Evolutionary conservation across 148 eudicot genomes (phyloP), one percentile per base, ranked within the genome.

Genomic region (Fagopyrum homotropicum): DNA sequence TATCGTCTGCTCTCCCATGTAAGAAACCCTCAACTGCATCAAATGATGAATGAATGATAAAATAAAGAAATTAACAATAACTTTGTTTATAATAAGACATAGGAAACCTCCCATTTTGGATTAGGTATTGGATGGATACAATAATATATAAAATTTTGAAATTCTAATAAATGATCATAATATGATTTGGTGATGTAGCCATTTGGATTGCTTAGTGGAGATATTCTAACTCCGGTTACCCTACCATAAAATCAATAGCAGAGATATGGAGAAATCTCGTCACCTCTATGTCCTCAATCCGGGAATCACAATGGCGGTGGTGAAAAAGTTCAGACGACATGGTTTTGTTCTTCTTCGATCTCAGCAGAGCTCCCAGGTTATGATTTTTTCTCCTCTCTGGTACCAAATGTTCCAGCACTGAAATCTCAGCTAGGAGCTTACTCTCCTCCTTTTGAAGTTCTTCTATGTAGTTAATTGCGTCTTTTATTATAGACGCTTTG

Each of bases 381-480:
- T 12, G 69, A 63, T 10, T 30, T 15, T 29, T 6, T 30, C 15
- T 7, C 11, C 45, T 63, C 15, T 4, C 12, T 11, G 12, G 45
- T 15, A 15, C 71, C 45, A 14, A 19, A 43, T 35, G 40, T 40
- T 66, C 71, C 15, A 66, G 14, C 71, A 35, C 70, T n/a, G 45
- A 12, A 5, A 64, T 64, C 70, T 64, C 71, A n/a, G 16, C 14
- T 15, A 35, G 47, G 0, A 66, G 40, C 47, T 9, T 66, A 17
- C 47, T 40, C 71, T 66, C 71, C 47, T 66, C 71, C 2, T 40
- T 17, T 66, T 66, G 71, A 5, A 66, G 16, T 3, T 43, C 71
- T 66, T 43, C 46, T 35, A 66, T 66, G 71, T 66, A 66, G 8
- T 66, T 46, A 43, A 66, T 66, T 7, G 71, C 71, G 71, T 66